phyloP scores from a whole-genome alignment of 83 land plant species.

The Diphasiastrum complanatum region DNA sequence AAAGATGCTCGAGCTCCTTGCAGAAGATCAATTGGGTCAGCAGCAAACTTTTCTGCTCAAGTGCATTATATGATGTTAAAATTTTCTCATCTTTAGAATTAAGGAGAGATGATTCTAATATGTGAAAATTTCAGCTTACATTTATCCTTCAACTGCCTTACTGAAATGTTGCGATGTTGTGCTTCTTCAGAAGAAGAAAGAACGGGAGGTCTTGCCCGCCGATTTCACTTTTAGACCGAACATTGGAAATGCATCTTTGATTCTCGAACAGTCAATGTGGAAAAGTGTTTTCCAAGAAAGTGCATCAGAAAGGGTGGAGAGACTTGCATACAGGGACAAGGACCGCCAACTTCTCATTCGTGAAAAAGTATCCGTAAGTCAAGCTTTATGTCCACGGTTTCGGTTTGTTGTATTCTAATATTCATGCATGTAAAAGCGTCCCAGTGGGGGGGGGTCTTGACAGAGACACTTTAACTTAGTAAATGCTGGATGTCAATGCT shows the following conservation, averaged over 20 bases:
- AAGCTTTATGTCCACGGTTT: neutral
- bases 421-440: neutral
- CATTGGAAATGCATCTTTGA: conserved; percentile 27
- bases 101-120: too few relatives aligned
- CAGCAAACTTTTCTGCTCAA: too few relatives aligned
- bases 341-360: conserved; percentile 26
- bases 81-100: too few relatives aligned
- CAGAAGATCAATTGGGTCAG: too few relatives aligned
- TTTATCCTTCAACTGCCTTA: too few relatives aligned
- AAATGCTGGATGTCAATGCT: too few relatives aligned
- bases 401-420: neutral
- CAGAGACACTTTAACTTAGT: too few relatives aligned
- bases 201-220: conserved; percentile 16
- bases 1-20: too few relatives aligned
- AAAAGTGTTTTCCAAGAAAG: conserved; percentile 24
- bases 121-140: too few relatives aligned
- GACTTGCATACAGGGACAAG: conserved; percentile 35
- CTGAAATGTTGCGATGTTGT: too few relatives aligned
- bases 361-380: conserved; percentile 24
- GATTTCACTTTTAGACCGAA: conserved; percentile 31
- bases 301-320: conserved; percentile 19
- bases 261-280: conserved; percentile 21
- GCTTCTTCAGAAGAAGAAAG: conserved; percentile 32
- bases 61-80: too few relatives aligned
- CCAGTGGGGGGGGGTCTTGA: too few relatives aligned